Evolutionary conservation across 192 early-diverging fungal genomes (phyloP).

Genomic region (Coemansia sp.): DNA sequence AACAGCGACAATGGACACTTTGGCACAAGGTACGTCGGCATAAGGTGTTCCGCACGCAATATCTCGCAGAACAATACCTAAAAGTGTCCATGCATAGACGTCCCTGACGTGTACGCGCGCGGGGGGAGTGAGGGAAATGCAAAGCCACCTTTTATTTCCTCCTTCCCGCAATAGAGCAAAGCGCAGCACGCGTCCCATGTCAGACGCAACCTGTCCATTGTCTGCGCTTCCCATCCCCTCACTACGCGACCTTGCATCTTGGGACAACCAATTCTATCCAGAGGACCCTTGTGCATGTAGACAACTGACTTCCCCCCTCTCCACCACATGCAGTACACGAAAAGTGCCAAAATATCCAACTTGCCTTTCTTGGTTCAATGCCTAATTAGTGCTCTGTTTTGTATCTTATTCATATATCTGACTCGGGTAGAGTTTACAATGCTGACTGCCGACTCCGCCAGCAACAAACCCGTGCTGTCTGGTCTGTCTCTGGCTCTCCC

Average conservation of each 20-base stretch:
- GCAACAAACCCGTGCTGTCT: conserved; percentile 4
- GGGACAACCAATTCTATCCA: background rate
- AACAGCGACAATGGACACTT: background rate
- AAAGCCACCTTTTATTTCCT: background rate
- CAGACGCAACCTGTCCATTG: background rate
- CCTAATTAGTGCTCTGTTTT: background rate
- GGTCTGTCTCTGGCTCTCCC: conserved; percentile 16
- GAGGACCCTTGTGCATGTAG: background rate
- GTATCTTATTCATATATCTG: background rate
- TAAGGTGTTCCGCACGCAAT: conserved; percentile 1
- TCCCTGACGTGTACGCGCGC: background rate
- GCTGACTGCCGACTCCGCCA: background rate
- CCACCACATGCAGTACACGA: background rate
- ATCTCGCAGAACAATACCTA: background rate
- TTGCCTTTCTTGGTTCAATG: background rate
- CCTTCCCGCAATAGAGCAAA: background rate
- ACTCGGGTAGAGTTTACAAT: conserved; percentile 9
- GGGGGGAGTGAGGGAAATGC: background rate
- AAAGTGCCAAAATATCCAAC: background rate
- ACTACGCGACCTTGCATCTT: background rate
- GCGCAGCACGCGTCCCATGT: background rate
- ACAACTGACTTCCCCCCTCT: background rate
- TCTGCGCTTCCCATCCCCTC: background rate
- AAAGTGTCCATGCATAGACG: background rate
- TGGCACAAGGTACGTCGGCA: background rate